Conservation (phyloP, 2,329 filamentous ascomycete genomes). For the Fusarium annulatum region DNA sequence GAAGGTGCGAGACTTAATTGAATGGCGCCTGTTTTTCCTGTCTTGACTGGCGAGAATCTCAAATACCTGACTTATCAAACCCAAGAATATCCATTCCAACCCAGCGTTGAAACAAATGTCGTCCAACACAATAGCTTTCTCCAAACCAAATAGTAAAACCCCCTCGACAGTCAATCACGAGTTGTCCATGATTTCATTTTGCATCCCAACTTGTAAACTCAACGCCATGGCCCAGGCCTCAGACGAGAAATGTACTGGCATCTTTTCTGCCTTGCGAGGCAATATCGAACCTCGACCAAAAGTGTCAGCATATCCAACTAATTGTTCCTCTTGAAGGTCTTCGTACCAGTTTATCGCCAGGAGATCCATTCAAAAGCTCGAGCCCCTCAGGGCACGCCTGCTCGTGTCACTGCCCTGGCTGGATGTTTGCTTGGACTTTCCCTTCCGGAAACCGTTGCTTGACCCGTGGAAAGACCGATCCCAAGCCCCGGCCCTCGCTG, state of each 20-base stretch:
- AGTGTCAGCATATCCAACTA: neutral
- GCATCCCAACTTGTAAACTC: neutral
- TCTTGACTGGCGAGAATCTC: too few species aligned
- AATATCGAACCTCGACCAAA: neutral
- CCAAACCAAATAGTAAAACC: neutral
- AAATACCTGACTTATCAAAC: too few species aligned
- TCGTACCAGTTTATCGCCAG: neutral
- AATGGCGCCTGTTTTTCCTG: fast-evolving
- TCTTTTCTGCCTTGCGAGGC: too few species aligned
- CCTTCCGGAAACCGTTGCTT: neutral
- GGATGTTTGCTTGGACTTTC: neutral
- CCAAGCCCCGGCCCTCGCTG: neutral
- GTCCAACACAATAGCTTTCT: neutral
- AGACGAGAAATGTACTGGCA: neutral
- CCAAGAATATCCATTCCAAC: neutral
- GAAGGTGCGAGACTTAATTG: neutral
- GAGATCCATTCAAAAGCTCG: neutral
- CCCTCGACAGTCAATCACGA: too few species aligned
- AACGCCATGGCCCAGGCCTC: too few species aligned
- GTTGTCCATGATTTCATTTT: neutral
- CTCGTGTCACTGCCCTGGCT: neutral
- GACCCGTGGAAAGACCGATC: neutral
- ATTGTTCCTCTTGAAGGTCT: neutral
- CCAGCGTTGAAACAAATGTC: fast-evolving
- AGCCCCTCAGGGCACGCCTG: neutral